Evolutionary conservation across 768 basidiomycete genomes (phyloP), one percentile per base, ranked within the genome.

Genomic region (Amanita pseudoporphyria): DNA sequence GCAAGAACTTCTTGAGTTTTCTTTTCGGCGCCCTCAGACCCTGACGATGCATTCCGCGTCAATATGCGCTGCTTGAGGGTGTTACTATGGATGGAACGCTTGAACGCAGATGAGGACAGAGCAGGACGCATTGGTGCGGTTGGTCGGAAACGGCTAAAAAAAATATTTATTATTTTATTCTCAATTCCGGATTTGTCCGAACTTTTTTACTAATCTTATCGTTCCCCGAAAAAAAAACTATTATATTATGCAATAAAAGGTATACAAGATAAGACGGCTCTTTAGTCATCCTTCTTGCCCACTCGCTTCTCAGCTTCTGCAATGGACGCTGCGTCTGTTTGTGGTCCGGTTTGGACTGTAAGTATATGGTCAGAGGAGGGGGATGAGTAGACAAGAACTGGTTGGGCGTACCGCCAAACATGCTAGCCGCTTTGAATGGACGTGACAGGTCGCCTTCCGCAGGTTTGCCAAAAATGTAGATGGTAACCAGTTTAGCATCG

Each of bases 241-340:
- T 41, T 21, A 35, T 21, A 40, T 31, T 50, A 50, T 35, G 40
- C 42, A 42, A 50, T 43, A 49, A 50, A 36, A 50, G 49, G 49
- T 50, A 50, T 50, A 49, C 39, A 49, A 32, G 21, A 19, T 9
- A 6, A 16, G 24, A 13, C 33, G 21, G 3, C 26, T n/a, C 18
- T 9, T 46, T 19, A 52, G 14, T 52, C 43, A 9, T 91, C 87
- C 67, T 95, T 90, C 72, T 88, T 88, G 64, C 76, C 84, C 37
- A 83, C 71, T 53, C 81, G 79, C 69, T 93, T 94, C 69, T 94
- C 91, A 18, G 91, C 92, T 60, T 88, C 87, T 45, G 87, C 78
- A 59, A 94, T 85, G 42, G 86, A 73, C 3, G 90, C 93, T 40
- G 82, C 82, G 63, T 93, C 91, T 2, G 90, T 92, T 58, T 80